These are phyloP conservation scores for Melampsora americana DNA, from an alignment of 1,284 basidiomycete species.

Conservation along the genomic window DNA sequence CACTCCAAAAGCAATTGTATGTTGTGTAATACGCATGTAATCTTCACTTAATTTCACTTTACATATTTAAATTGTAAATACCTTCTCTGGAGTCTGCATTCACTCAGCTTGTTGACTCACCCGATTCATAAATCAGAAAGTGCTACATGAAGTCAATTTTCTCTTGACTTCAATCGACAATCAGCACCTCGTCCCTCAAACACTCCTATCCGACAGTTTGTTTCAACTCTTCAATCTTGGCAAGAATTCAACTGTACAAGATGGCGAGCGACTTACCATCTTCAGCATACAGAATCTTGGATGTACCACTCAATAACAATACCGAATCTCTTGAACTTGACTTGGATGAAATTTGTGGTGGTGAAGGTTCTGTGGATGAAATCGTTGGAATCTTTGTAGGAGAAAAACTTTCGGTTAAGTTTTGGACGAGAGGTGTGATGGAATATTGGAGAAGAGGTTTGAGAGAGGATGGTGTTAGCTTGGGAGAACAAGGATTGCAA, in stretches of 20 bases:
- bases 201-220: neutral
- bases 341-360: constrained; percentile 35
- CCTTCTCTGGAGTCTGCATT: too few relatives aligned
- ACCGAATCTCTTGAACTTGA: constrained; percentile 41
- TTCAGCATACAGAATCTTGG: constrained; percentile 26
- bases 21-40: too few relatives aligned
- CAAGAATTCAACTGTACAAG: neutral
- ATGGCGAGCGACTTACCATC: constrained; percentile 15
- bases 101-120: too few relatives aligned
- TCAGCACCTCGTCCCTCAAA: neutral
- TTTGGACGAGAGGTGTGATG: constrained; percentile 37
- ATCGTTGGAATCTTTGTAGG: constrained; percentile 29
- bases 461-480: constrained; percentile 19
- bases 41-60: too few relatives aligned
- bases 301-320: constrained; percentile 40
- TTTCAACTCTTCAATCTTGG: neutral
- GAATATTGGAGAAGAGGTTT: constrained; percentile 40
- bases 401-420: constrained; percentile 31
- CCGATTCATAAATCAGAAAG: too few relatives aligned
- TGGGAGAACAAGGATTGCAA: constrained; percentile 33
- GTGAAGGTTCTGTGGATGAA: constrained; percentile 32
- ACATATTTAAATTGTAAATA: too few relatives aligned
- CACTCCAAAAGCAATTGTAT: too few relatives aligned
- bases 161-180: neutral
- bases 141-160: neutral